These are phyloP conservation scores for Phylloporus rhodoxanthus DNA, from an alignment of 768 basidiomycete genomes.

Conservation along the genomic window DNA sequence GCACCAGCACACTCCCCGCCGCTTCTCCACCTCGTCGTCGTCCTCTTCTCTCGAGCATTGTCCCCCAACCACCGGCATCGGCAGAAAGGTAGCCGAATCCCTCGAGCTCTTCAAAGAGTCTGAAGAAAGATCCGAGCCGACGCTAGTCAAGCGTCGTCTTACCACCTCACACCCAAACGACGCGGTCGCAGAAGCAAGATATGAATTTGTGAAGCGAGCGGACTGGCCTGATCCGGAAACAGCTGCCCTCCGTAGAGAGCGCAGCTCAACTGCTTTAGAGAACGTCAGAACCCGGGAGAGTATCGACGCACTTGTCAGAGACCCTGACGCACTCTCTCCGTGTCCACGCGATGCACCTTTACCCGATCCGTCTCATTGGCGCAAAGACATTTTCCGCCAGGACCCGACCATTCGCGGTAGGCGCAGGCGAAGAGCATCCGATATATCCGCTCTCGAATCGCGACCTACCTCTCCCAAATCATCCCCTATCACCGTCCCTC, in stretches of 20 bases:
- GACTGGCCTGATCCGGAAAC: constrained; percentile 82
- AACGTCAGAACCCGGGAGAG: constrained; percentile 50
- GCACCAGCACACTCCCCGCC: constrained; percentile 31
- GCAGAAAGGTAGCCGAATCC: constrained; percentile 79
- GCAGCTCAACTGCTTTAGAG: constrained; percentile 57
- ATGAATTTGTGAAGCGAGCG: constrained; percentile 77
- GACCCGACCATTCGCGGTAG: constrained; percentile 51
- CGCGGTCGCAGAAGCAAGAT: constrained; percentile 62
- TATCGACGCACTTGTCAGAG: constrained; percentile 19
- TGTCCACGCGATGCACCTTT: constrained; percentile 40
- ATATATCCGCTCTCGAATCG: constrained; percentile 33
- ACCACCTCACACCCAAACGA: constrained; percentile 37
- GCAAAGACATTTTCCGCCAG: constrained; percentile 43
- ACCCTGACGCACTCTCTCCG: constrained; percentile 17
- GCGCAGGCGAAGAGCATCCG: constrained; percentile 49
- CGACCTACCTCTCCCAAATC: constrained; percentile 26
- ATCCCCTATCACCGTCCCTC: constrained; percentile 25
- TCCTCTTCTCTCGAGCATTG: constrained; percentile 10
- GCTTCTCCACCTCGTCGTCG: constrained; percentile 25
- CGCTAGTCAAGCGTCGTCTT: constrained; percentile 27
- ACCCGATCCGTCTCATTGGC: constrained; percentile 51
- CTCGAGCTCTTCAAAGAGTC: constrained; percentile 81
- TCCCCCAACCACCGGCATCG: constrained; percentile 41
- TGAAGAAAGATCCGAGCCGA: constrained; percentile 28
- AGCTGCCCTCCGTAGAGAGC: constrained; percentile 63